Base-by-base conservation (phyloP, 2,329 filamentous ascomycete species). In the Verticillium albo-atrum region DNA sequence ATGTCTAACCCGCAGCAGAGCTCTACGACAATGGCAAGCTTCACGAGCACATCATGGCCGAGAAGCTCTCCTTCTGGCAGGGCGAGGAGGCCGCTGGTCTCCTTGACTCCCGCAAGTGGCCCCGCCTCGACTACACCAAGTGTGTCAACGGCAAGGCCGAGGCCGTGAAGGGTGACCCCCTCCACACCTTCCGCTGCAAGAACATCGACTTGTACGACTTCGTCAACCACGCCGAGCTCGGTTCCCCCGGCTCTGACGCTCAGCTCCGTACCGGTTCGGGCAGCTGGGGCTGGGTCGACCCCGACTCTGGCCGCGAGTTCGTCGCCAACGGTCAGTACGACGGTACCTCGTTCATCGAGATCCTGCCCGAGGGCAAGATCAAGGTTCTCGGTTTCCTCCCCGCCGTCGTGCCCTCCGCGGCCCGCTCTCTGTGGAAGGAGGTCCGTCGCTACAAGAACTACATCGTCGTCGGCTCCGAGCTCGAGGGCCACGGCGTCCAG, bases 401-500 rank as follows among this genome's bases (percentile, higher is more conserved):
- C 25, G 51, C 55, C 25, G 61, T 23, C 50, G 62, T 10, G 50
- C 57, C 57, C 26, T 51, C 55, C n/a, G 26, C 56, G 14, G 54
- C 23, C 6, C 23, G 50, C 42, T 55, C 60, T 23, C 32, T 63
- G 30, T 75, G 73, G 73, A 67, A 72, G 9, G 73, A 75, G 61
- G 74, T 75, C 58, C 68, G 69, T n/a, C 66, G 71, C 1, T 75
- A 67, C 66, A 67, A 66, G 54, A 65, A 69, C 62, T 71, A 68
- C 63, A 64, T 70, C 60, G 63, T 75, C 56, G 72, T 75, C 17
- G 73, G 73, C 26, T 71, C 67, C 58, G 73, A 75, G 64, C 78
- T 80, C 2, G 66, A 68, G 23, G 68, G 73, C 57, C 83, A 86
- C 65, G 80, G 81, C 32, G 77, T 87, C 32, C 84, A 87, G 68